Evolutionary conservation across 805 yeast genomes (phyloP).

Genomic region (Metschnikowia arizonensis): DNA sequence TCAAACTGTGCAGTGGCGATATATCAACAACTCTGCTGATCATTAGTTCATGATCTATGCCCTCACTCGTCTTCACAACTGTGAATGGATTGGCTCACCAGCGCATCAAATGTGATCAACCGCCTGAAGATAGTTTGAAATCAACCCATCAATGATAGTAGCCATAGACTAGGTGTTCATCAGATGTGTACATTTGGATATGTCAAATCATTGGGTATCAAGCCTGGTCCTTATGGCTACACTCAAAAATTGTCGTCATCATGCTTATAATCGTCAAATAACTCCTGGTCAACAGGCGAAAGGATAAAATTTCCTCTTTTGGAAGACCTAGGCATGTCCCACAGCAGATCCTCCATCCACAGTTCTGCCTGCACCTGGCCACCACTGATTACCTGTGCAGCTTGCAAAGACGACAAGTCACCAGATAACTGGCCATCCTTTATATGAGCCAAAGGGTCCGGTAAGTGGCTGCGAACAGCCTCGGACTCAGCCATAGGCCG

Average conservation of each 20-base stretch:
- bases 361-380: conserved; percentile 31
- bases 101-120: too few species aligned
- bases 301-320: conserved; percentile 18
- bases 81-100: too few species aligned
- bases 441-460: conserved; percentile 44
- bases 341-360: conserved; percentile 38
- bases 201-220: too few species aligned
- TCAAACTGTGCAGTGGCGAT: too few species aligned
- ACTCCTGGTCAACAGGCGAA: conserved; percentile 32
- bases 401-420: conserved; percentile 30
- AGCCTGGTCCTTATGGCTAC: too few species aligned
- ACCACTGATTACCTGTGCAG: conserved; percentile 40
- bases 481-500: conserved; percentile 14
- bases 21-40: too few species aligned
- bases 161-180: too few species aligned
- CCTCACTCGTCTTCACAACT: too few species aligned
- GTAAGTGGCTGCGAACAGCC: conserved; percentile 26
- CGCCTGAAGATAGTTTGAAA: too few species aligned
- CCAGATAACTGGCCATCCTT: conserved; percentile 35
- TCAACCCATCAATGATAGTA: too few species aligned
- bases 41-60: too few species aligned
- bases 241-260: conserved; percentile 24
- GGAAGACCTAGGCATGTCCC: conserved; percentile 11
- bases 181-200: too few species aligned
- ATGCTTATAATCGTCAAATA: conserved; percentile 41